Base-by-base conservation (phyloP, 2,329 filamentous ascomycete genomes). In the Scopulariopsis brevicaulis region DNA sequence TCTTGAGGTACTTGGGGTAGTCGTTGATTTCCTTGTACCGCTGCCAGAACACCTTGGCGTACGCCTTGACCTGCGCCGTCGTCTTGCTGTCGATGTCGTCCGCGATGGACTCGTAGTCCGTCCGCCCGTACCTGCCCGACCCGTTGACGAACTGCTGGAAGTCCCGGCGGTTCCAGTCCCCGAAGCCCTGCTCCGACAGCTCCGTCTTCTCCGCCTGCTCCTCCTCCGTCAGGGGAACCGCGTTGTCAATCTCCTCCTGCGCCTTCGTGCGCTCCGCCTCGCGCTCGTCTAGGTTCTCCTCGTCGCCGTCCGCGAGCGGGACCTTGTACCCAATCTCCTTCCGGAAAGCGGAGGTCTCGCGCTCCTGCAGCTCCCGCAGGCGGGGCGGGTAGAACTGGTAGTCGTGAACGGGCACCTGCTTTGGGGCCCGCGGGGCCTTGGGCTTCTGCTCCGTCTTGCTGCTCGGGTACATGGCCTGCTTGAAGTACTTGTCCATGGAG, bases 131-230 rank as follows among this genome's bases (percentile, higher is more conserved):
- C 69, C 93, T 94, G 60, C 90, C 93, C 37, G 90, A 96, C 22
- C 90, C 92, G 66, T 97, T 96, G 73, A 99, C 81, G 70, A 99
- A 99, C 65, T 97, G 94, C 69, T 97, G 93, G 74, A 97, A 99
- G 71, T 99, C 95, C 65, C 95, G 86, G 65, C 91, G 87, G 74
- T 96, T 97, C 94, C 95, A 99, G 37, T 94, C 86, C 2, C 85
- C 86, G 65, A 99, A 99, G 10, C 95, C 94, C 69, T 94, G 83
- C 57, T 85, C 80, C 1, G 90, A 89, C 58, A 99, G 80, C 37
- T 78, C 78, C 61, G 90, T 83, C 73, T 99, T 99, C 71, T 95
- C 88, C 40, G 86, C 86, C 64, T 88, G 85, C 70, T 99, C 94
- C 61, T 90, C 89, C 66, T 96, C 91, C 0, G 89, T 96, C 64